Conservation (phyloP, 108 stramenopile genomes). For the Chaetoceros tenuissimus region DNA sequence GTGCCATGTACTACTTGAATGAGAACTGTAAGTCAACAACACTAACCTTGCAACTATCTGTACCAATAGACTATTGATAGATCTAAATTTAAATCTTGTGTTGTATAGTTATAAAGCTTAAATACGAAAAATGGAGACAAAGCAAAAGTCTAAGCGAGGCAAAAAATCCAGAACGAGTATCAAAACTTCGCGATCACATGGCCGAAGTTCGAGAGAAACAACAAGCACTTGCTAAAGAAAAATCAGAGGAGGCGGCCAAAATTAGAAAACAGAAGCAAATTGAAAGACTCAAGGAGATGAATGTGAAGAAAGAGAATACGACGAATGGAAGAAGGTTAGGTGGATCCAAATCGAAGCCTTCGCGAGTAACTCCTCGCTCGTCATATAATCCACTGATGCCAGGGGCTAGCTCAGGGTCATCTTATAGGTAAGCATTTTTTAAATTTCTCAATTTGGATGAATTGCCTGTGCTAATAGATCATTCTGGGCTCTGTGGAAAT, state of each 20-base stretch:
- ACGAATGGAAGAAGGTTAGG: too few relatives aligned
- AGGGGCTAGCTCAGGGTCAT: neutral
- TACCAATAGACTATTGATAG: too few relatives aligned
- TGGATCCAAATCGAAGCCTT: too few relatives aligned
- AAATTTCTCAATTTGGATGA: too few relatives aligned
- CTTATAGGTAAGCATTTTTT: neutral
- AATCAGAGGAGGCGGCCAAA: neutral
- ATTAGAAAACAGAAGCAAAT: neutral
- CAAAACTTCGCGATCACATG: neutral
- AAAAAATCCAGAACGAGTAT: neutral
- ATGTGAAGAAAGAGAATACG: too few relatives aligned
- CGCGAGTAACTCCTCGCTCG: too few relatives aligned
- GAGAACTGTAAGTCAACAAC: too few relatives aligned
- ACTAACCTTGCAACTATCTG: too few relatives aligned
- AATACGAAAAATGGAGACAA: neutral
- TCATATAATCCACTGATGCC: neutral
- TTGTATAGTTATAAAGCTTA: neutral
- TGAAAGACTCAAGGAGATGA: neutral
- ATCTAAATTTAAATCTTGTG: too few relatives aligned
- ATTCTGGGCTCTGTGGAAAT: too few relatives aligned
- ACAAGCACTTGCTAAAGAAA: neutral
- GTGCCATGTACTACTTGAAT: too few relatives aligned
- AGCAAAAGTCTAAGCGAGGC: neutral
- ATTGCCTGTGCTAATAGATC: too few relatives aligned
- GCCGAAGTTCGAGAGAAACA: neutral